phyloP scores from a whole-genome alignment of 2,329 filamentous ascomycete species.

The Tolypocladium endophyticum region DNA sequence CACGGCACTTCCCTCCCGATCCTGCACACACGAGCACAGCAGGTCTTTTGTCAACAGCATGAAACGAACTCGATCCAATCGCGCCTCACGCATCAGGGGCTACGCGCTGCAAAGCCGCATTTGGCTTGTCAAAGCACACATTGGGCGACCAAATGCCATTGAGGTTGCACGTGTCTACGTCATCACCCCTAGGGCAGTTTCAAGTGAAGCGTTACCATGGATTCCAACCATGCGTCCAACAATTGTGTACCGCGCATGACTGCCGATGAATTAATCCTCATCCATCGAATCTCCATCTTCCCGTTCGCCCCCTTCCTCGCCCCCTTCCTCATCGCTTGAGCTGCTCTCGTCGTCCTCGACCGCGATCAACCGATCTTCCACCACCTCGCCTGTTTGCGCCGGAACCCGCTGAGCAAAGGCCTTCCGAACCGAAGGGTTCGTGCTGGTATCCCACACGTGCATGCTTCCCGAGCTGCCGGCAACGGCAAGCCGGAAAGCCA shows the following conservation, averaged over 20 bases:
- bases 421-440: conserved; percentile 75
- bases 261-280: conserved; percentile 11
- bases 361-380: conserved; percentile 68
- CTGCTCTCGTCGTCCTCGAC: conserved; percentile 60
- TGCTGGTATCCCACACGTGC: conserved; percentile 94
- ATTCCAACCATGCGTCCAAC: neutral
- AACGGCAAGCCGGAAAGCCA: conserved; percentile 84
- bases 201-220: neutral
- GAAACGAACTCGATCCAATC: neutral
- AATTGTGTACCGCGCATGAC: neutral
- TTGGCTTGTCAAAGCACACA: neutral
- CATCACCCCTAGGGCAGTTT: neutral
- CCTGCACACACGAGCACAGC: neutral
- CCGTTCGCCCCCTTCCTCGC: conserved; percentile 41
- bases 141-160: neutral
- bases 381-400: conserved; percentile 47
- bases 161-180: neutral
- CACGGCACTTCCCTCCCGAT: neutral
- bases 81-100: neutral
- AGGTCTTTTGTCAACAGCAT: neutral
- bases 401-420: conserved; percentile 62
- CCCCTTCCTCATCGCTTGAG: conserved; percentile 46
- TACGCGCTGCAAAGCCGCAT: neutral
- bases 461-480: conserved; percentile 89
- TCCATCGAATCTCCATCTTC: conserved; percentile 14